Evolutionary conservation across 768 basidiomycete genomes (phyloP), one percentile per base, ranked within the genome.

Genomic region (Rhizopogon roseolus): DNA sequence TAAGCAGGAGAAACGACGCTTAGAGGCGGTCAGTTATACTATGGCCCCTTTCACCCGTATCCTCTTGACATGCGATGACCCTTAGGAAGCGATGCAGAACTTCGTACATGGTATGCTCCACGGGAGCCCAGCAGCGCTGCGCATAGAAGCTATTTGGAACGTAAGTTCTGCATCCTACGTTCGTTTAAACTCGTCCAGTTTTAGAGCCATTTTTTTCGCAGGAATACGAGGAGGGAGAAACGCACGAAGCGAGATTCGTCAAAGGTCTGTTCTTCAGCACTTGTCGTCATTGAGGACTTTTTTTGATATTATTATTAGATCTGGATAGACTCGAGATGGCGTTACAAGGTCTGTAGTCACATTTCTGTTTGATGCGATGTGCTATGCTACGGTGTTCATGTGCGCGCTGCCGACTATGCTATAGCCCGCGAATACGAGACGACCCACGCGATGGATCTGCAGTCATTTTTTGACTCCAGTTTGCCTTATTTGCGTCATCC

Each of bases 31-130:
- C 34, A 28, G 81, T 29, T 6, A 36, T 32, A 11, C 13, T 10
- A 36, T 36, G 10, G 1, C 5, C 22, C 22, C 22, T 22, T 22
- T 22, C 22, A 22, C 22, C 22, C 10, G 5, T 36, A 5, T 36
- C 34, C 34, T 11, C 34, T 32, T 8, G 38, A 36, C 28, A 37
- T 36, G 17, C 9, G 6, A 6, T 4, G 6, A 22, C 39, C 29
- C 41, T 52, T 66, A 93, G 84, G 86, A 87, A 63, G 94, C 94
- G 2, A 98, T 98, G 87, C 80, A 86, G 49, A 90, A 90, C 56
- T 93, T 98, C 64, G 77, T 90, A 4, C 77, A 90, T 50, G 89
- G 88, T 52, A 95, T 98, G 90, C 70, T 98, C n/a, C 90, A 91
- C 57, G 70, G 80, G 38, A 82, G 79, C 54, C 79, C 84, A 14